A percentile compares a stretch with the other conserved stretches of the same genome.
These are phyloP conservation scores for Citropsis articulata DNA, from an alignment of 345 rosid genomes.

Conservation along the genomic window DNA sequence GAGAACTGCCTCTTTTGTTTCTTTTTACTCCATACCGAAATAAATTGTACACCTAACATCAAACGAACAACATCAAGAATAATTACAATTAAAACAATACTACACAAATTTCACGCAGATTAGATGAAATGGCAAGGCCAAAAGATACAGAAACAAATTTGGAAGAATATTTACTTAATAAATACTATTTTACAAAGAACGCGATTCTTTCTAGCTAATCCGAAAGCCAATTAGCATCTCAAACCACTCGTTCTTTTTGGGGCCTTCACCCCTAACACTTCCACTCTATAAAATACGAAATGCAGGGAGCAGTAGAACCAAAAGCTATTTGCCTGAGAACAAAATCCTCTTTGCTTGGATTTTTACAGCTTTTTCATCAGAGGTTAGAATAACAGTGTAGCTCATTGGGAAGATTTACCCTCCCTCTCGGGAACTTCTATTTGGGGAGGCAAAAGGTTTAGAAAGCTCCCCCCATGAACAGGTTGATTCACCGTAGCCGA, in stretches of 20 bases:
- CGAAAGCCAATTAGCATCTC: conserved; percentile 30
- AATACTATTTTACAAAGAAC: conserved; percentile 31
- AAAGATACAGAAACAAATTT: conserved; percentile 21
- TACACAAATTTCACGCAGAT: conserved; percentile 21
- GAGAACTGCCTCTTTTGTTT: neutral
- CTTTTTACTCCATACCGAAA: neutral
- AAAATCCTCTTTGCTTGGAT: conserved; percentile 5
- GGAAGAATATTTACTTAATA: conserved; percentile 39
- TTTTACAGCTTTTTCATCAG: conserved; percentile 9
- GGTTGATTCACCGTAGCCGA: conserved; percentile 48
- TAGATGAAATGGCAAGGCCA: neutral
- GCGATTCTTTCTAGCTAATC: conserved; percentile 24
- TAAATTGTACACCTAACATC: conserved; percentile 5
- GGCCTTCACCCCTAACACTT: conserved; percentile 27
- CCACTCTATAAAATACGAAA: conserved; percentile 14
- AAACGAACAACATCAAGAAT: conserved; percentile 8
- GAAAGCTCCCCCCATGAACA: conserved; percentile 86
- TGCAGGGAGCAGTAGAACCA: conserved; percentile 12
- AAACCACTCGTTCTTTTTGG: conserved; percentile 22
- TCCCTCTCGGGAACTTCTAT: conserved; percentile 56
- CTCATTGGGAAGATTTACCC: conserved; percentile 38
- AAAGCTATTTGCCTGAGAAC: conserved; percentile 24
- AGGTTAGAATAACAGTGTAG: conserved; percentile 3
- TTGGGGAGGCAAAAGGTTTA: conserved; percentile 69
- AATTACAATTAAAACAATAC: conserved; percentile 14